Percentiles rank a stretch among this genome's conserved stretches.
phyloP scores from a whole-genome alignment of 2,329 filamentous ascomycete genomes.

The Fusarium illudens region DNA sequence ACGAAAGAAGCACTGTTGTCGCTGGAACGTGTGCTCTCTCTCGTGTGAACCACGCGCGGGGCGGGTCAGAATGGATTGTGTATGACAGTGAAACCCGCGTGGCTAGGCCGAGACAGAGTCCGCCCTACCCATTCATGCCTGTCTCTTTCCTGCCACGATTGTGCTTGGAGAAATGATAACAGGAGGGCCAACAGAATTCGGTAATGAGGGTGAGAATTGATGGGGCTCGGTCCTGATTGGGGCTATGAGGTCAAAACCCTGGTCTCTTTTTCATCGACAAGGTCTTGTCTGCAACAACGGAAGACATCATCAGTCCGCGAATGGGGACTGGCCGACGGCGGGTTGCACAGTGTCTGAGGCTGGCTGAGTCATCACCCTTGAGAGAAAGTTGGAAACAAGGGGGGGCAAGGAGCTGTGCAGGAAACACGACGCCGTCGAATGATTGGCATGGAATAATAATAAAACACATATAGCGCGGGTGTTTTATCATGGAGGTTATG shows the following conservation, averaged over 20 bases:
- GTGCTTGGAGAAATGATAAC: background rate
- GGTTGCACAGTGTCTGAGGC: background rate
- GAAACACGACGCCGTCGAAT: background rate
- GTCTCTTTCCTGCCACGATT: conserved; percentile 7
- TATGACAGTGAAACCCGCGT: conserved; percentile 24
- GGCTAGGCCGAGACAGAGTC: conserved; percentile 35
- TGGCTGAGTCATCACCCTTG: background rate
- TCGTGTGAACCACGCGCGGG: background rate
- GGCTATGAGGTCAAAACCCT: background rate
- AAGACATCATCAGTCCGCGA: background rate
- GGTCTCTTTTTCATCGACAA: background rate
- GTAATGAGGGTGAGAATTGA: background rate
- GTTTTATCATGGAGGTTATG: background rate
- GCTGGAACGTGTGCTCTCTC: conserved; percentile 18
- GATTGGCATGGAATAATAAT: background rate
- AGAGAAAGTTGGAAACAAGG: background rate
- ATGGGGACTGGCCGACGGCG: background rate
- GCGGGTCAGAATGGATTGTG: background rate
- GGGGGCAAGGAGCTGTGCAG: background rate
- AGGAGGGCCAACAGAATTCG: background rate
- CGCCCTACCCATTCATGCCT: background rate
- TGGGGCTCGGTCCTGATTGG: background rate
- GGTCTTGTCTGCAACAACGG: background rate
- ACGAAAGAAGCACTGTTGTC: conserved; percentile 5
- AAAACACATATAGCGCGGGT: background rate